phyloP scores from a whole-genome alignment of 2,329 filamentous ascomycete species.

The Ambrosiella xylebori region DNA sequence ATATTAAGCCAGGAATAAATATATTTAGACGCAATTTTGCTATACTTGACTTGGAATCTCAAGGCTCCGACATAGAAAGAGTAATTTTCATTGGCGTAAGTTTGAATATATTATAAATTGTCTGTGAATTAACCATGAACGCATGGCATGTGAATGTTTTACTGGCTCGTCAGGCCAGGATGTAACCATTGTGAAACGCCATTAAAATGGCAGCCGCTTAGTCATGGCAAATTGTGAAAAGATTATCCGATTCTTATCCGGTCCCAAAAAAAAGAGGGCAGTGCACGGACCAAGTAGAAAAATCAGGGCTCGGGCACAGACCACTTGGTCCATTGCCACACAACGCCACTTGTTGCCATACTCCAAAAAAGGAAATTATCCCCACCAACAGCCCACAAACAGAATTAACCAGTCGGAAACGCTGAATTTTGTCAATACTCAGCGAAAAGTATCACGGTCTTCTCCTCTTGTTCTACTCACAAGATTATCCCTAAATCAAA shows the following conservation, averaged over 20 bases:
- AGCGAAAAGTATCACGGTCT: constrained; percentile 18
- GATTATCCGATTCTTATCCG: constrained; percentile 1
- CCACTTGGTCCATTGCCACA: constrained; percentile 4
- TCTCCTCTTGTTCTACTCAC: constrained; percentile 24
- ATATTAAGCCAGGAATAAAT: no score
- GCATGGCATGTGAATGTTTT: no score
- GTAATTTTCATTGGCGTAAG: no score
- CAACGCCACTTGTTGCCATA: constrained; percentile 15
- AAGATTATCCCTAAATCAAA: constrained; percentile 26
- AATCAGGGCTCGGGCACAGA: constrained; percentile 13
- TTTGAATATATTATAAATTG: no score
- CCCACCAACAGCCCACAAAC: constrained; percentile 28
- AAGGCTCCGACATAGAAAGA: no score
- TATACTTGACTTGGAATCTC: no score
- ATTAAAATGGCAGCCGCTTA: not conserved
- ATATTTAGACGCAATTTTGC: no score
- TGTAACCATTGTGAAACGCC: not conserved
- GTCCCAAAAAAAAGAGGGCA: not conserved
- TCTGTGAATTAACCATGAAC: no score
- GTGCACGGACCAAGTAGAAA: constrained; percentile 4
- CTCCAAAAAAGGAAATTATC: constrained; percentile 20
- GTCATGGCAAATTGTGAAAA: not conserved
- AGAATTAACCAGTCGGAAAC: constrained; percentile 27
- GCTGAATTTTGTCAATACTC: constrained; percentile 23
- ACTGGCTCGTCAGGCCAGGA: no score